Base-by-base conservation (phyloP, 1,284 basidiomycete genomes). In the Cystobasidium pallidum region DNA sequence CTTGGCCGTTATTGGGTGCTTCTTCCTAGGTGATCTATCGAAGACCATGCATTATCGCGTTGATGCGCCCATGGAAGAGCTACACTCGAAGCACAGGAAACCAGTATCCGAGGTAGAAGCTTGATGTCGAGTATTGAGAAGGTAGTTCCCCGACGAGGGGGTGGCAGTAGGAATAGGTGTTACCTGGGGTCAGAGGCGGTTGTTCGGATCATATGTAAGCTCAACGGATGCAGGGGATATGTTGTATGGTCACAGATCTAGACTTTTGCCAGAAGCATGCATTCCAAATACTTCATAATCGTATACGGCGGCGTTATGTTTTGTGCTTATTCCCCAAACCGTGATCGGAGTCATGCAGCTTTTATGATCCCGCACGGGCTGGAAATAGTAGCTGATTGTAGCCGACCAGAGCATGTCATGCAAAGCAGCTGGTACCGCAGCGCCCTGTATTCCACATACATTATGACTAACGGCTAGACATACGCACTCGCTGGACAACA, bases 11-110 rank as follows among this genome's bases (percentile, higher is more conserved):
- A 17, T 70, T 17, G 19, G 45, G 26, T 66, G 65, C 52, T 66
- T 41, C 52, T 55, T 66, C 24, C 21, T 66, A 2, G 45, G 45
- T 2, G 49, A 66, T 24, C 51, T 66, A 8, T 54, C 65, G 28
- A 55, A 43, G 24, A 54, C 49, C 8, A 66, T 66, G 65, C 65
- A 66, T 49, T 66, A 55, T 41, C 30, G 41, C n/a, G 51, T 66
- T 4, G 65, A 66, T 24, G 65, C 65, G 10, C 65, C 65, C 15
- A 47, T 66, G 65, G 65, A 66, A 30, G 51, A 39, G 28, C 11
- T 66, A 13, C 65, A 66, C 17, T 24, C 65, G 21, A 66, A 57
- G 52, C 51, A 67, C 43, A 64, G 51, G 62, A 47, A 3, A 6
- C 68, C 58, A n/a, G 15, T 36, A n/a, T 15, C 54, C n/a, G 30